Base-by-base conservation (phyloP, 768 basidiomycete species). In the Psilocybe sp. region DNA sequence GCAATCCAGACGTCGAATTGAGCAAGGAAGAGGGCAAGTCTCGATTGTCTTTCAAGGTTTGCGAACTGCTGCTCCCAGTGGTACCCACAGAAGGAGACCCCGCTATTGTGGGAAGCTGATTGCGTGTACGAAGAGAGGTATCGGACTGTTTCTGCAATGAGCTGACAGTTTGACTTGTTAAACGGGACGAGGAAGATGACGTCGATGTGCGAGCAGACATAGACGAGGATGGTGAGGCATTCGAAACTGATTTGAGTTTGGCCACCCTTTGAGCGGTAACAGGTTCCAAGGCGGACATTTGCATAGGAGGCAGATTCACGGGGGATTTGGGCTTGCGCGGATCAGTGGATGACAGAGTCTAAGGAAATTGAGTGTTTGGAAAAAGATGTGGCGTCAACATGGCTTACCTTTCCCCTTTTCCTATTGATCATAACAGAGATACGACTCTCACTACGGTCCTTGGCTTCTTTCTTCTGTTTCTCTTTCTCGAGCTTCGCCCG, bases 61-160 rank as follows among this genome's bases (percentile, higher is more conserved):
- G 76, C 40, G 71, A 68, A 47, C 67, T 69, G 46, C 74, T 75
- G 12, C 72, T 71, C 38, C 75, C 78, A 12, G 73, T 75, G 28
- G 81, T 81, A 42, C 84, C 87, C 42, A 92, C 88, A 11, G 93
- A 95, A 4, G 94, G 94, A 3, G 93, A 95, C 31, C 94, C 94
- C 28, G 93, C 92, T 49, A 96, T 96, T 10, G 94, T 94, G 8
- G 92, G 93, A 9, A 96, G 71, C 57, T 85, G 82, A 61, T 82
- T 81, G 52, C 89, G 83, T 45, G 70, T 79, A 16, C 91, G 85
- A 46, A 92, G 77, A 28, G 91, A 92, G 5, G 82, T 72, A 63
- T 93, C 91, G 11, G 91, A 90, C 50, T 87, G 87, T 63, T 92
- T 92, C 64, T 89, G 88, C 83, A 92, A 80, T 1, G 90, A 91